These are phyloP conservation scores for Capsella rubella DNA, from an alignment of 441 rosid species.

Conservation along the genomic window DNA sequence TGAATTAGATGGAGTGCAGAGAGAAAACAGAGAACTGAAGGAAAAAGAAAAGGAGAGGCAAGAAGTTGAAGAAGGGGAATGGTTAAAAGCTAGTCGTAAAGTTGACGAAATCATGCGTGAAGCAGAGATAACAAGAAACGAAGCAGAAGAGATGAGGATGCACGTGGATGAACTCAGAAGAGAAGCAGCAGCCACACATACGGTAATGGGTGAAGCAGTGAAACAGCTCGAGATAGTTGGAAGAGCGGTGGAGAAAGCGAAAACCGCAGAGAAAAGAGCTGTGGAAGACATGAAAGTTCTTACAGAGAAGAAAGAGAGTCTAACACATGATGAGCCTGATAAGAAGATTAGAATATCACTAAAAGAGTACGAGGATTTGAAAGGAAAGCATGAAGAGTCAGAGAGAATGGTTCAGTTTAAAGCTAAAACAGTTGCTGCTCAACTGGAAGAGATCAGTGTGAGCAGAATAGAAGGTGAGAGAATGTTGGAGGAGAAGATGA, in stretches of 20 bases:
- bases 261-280: slow-evolving; percentile 57
- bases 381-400: slow-evolving; percentile 58
- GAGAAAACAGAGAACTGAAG: slow-evolving; percentile 47
- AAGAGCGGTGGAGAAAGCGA: slow-evolving; percentile 59
- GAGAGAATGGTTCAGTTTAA: slow-evolving; percentile 54
- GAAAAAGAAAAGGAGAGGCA: slow-evolving; percentile 46
- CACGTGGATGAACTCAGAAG: slow-evolving; percentile 46
- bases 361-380: slow-evolving; percentile 60
- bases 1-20: slow-evolving; percentile 63
- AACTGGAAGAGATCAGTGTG: slow-evolving; percentile 56
- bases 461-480: slow-evolving; percentile 53
- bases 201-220: slow-evolving; percentile 49
- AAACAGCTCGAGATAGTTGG: slow-evolving; percentile 51
- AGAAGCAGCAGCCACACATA: slow-evolving; percentile 53
- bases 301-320: slow-evolving; percentile 45
- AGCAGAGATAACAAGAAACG: slow-evolving; percentile 56
- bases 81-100: slow-evolving; percentile 41
- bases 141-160: slow-evolving; percentile 58
- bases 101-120: slow-evolving; percentile 51
- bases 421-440: slow-evolving; percentile 55
- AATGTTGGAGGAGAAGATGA: slow-evolving; percentile 58
- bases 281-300: slow-evolving; percentile 57
- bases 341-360: slow-evolving; percentile 56
- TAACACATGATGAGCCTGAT: slow-evolving; percentile 38
- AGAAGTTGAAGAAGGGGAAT: slow-evolving; percentile 31